These are phyloP conservation scores for Knoxdaviesia capensis DNA, from an alignment of 2,329 filamentous ascomycete genomes.

Conservation along the genomic window DNA sequence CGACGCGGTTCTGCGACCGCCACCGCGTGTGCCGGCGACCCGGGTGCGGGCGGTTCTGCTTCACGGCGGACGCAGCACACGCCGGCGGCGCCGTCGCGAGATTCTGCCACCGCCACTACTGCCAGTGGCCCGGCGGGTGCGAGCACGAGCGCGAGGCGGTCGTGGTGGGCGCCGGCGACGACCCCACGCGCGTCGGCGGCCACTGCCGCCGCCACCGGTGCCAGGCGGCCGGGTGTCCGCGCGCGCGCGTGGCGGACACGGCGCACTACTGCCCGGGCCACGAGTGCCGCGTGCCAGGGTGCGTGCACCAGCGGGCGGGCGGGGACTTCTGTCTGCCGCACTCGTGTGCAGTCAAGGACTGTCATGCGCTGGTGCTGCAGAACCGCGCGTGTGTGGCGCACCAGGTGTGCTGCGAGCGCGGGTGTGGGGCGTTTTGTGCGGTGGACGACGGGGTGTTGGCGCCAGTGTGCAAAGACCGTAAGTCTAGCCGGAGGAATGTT, in stretches of 20 bases:
- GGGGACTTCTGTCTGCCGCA: slow-evolving; percentile 1
- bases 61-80: slow-evolving; percentile 6
- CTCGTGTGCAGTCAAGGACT: neutral
- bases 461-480: no score
- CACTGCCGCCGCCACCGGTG: slow-evolving; percentile 7
- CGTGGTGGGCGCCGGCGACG: neutral
- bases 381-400: no score
- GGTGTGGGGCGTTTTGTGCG: no score
- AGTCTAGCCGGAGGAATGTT: no score
- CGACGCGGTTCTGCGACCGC: slow-evolving; percentile 8
- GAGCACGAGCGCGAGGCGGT: slow-evolving; percentile 2
- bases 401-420: no score
- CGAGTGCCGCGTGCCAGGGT: slow-evolving; percentile 7
- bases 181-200: neutral
- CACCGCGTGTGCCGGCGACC: slow-evolving; percentile 7
- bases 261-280: slow-evolving; percentile 7
- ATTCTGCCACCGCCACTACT: slow-evolving; percentile 6
- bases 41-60: slow-evolving; percentile 6
- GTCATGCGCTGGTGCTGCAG: neutral
- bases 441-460: no score
- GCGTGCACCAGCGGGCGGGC: slow-evolving; percentile 4
- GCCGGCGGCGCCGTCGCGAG: slow-evolving; percentile 4
- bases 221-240: slow-evolving; percentile 4
- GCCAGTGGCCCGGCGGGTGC: slow-evolving; percentile 6
- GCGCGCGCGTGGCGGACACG: neutral